Evolutionary conservation across 2,329 filamentous ascomycete genomes (phyloP).

Genomic region (Fusarium longipes): DNA sequence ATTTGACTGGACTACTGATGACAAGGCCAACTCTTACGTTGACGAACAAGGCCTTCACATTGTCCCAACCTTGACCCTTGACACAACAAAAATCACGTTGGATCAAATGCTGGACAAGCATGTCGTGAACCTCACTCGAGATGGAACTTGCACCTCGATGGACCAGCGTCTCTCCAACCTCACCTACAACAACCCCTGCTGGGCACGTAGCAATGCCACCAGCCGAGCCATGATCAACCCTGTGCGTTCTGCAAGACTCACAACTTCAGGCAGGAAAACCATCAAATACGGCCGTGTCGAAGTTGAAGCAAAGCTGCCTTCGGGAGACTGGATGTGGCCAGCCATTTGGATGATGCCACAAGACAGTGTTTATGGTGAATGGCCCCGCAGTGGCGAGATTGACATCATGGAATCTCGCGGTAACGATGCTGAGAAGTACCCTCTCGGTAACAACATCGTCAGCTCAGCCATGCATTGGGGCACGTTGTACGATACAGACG

Average conservation of each 20-base stretch:
- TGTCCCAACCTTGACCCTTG: conserved; percentile 59
- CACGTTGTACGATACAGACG: conserved; percentile 28
- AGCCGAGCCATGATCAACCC: conserved; percentile 59
- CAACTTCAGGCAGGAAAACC: conserved; percentile 58
- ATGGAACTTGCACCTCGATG: conserved; percentile 54
- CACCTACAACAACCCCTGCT: conserved; percentile 45
- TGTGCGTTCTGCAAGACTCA: conserved; percentile 58
- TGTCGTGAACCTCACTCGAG: not conserved
- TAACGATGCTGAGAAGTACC: conserved; percentile 53
- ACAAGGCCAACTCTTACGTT: conserved; percentile 58
- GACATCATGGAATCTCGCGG: conserved; percentile 64
- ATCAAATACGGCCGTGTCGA: conserved; percentile 64
- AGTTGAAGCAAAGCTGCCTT: conserved; percentile 64
- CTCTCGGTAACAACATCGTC: conserved; percentile 53
- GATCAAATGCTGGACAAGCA: not conserved
- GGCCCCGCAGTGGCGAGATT: conserved; percentile 65
- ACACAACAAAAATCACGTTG: not conserved
- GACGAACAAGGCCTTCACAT: conserved; percentile 62
- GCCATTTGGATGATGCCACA: conserved; percentile 60
- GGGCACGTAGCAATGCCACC: conserved; percentile 56
- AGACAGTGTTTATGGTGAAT: conserved; percentile 59
- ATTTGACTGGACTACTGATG: conserved; percentile 65
- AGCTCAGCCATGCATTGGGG: conserved; percentile 60
- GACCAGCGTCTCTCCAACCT: not conserved
- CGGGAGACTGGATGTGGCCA: conserved; percentile 67